Evolutionary conservation across 495 filamentous ascomycete genomes (phyloP).

Genomic region (Penicillium steckii): DNA sequence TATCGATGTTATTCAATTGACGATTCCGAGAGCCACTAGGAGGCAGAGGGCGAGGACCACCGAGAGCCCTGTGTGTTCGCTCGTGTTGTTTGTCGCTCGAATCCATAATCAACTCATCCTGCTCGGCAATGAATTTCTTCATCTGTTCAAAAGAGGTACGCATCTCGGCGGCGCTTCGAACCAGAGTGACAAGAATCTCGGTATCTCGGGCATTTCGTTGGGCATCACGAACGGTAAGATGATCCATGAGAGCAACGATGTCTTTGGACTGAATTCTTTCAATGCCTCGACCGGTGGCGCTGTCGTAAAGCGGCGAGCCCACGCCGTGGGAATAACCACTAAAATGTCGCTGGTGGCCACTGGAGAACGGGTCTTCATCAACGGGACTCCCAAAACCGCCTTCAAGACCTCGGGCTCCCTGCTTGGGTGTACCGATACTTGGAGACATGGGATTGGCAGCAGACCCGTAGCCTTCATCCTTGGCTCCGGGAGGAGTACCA

Average conservation of each 20-base stretch:
- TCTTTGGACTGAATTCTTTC: slow-evolving; percentile 96
- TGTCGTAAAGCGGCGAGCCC: slow-evolving; percentile 84
- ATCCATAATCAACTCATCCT: slow-evolving; percentile 79
- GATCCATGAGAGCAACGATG: slow-evolving; percentile 97
- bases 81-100: slow-evolving; percentile 85
- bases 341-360: slow-evolving; percentile 65
- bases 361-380: slow-evolving; percentile 57
- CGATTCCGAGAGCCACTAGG: slow-evolving; percentile 43
- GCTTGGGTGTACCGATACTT: slow-evolving; percentile 58
- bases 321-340: slow-evolving; percentile 84
- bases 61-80: slow-evolving; percentile 74
- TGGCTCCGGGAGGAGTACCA: slow-evolving; percentile 46
- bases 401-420: slow-evolving; percentile 57
- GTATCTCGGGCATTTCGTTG: slow-evolving; percentile 96
- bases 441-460: slow-evolving; percentile 68
- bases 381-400: slow-evolving; percentile 60
- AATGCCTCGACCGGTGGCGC: slow-evolving; percentile 82
- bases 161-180: slow-evolving; percentile 94
- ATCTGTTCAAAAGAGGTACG: slow-evolving; percentile 95
- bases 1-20: slow-evolving; percentile 57
- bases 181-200: slow-evolving; percentile 91
- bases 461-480: slow-evolving; percentile 91
- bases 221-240: slow-evolving; percentile 94
- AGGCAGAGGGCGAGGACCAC: slow-evolving; percentile 85
- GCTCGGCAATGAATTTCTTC: slow-evolving; percentile 85